phyloP scores from a whole-genome alignment of 352 stramenopile species.

The Phytopythium boreale region DNA sequence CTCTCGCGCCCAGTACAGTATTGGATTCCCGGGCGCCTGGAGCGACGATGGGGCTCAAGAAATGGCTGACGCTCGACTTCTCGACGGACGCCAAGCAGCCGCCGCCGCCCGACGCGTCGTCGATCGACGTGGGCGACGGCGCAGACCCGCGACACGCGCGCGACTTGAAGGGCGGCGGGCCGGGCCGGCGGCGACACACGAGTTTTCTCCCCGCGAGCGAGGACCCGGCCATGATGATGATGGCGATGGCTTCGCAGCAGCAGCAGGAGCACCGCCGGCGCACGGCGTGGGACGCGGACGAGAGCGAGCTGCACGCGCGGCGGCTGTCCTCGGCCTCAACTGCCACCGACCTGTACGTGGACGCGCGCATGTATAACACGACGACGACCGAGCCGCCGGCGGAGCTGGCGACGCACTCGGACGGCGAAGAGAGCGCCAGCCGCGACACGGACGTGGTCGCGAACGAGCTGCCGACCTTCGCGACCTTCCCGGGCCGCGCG shows the following conservation, averaged over 20 bases:
- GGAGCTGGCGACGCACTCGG: slow-evolving; percentile 13
- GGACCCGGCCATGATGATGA: slow-evolving; percentile 5
- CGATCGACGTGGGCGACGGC: slow-evolving; percentile 2
- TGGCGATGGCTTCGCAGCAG: slow-evolving; percentile 3
- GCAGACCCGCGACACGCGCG: slow-evolving; percentile 2
- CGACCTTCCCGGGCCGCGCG: neutral
- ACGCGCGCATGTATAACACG: slow-evolving; percentile 23
- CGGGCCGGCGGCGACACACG: slow-evolving; percentile 8
- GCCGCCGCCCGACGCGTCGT: slow-evolving; percentile 21
- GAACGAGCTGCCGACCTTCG: slow-evolving; percentile 9
- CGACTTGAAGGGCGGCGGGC: slow-evolving; percentile 8
- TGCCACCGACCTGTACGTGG: slow-evolving; percentile 11
- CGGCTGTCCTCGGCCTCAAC: slow-evolving; percentile 20
- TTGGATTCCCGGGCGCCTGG: neutral
- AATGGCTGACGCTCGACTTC: slow-evolving; percentile 55
- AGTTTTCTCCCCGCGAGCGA: slow-evolving; percentile 7
- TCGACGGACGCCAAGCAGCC: slow-evolving; percentile 23
- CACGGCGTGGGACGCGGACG: slow-evolving; percentile 4
- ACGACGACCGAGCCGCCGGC: slow-evolving; percentile 20
- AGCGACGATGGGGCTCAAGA: slow-evolving; percentile 53
- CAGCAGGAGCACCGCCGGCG: slow-evolving; percentile 6
- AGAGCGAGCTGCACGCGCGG: slow-evolving; percentile 4
- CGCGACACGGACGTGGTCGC: slow-evolving; percentile 29
- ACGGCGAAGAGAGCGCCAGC: slow-evolving; percentile 11
- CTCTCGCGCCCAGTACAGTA: neutral